phyloP scores from a whole-genome alignment of 805 yeast genomes.

The Sugiyamaella qingdaonensis region DNA sequence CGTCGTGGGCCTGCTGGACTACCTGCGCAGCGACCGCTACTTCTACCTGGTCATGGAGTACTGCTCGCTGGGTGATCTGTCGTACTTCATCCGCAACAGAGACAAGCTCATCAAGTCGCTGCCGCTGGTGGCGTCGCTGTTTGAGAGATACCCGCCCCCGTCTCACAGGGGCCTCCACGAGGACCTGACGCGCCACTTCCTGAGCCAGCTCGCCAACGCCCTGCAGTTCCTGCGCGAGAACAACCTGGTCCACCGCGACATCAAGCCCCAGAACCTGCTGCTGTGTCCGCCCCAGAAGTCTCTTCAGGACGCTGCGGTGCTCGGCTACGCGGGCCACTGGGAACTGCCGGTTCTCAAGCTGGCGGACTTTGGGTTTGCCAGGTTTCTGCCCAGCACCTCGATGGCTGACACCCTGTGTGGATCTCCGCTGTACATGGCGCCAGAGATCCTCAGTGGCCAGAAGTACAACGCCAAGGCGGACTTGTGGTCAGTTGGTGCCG shows the following conservation, averaged over 20 bases:
- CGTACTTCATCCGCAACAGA: conserved; percentile 76
- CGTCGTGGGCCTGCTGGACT: conserved; percentile 81
- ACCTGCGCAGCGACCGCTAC: conserved; percentile 67
- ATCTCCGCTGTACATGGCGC: conserved; percentile 97
- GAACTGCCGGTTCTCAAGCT: conserved; percentile 86
- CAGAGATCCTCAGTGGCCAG: conserved; percentile 89
- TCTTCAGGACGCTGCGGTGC: conserved; percentile 50
- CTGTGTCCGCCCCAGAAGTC: conserved; percentile 79
- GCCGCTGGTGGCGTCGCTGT: conserved; percentile 71
- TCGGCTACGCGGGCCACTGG: conserved; percentile 71
- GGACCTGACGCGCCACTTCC: conserved; percentile 72
- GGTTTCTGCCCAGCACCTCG: conserved; percentile 87
- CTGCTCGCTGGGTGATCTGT: conserved; percentile 91
- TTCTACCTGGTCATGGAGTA: conserved; percentile 94
- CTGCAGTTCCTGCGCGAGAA: conserved; percentile 74
- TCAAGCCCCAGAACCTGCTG: conserved; percentile 84
- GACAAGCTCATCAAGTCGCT: conserved; percentile 66
- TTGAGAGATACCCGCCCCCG: conserved; percentile 82
- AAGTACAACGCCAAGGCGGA: conserved; percentile 97
- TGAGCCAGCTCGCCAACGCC: conserved; percentile 83
- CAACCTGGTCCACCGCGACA: conserved; percentile 89
- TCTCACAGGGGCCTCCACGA: conserved; percentile 72
- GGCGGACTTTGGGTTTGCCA: conserved; percentile 97
- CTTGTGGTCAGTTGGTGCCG: conserved; percentile 97
- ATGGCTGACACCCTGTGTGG: conserved; percentile 98